Conservation (phyloP, 192 early-diverging fungal genomes). For the Coemansia asiatica region DNA sequence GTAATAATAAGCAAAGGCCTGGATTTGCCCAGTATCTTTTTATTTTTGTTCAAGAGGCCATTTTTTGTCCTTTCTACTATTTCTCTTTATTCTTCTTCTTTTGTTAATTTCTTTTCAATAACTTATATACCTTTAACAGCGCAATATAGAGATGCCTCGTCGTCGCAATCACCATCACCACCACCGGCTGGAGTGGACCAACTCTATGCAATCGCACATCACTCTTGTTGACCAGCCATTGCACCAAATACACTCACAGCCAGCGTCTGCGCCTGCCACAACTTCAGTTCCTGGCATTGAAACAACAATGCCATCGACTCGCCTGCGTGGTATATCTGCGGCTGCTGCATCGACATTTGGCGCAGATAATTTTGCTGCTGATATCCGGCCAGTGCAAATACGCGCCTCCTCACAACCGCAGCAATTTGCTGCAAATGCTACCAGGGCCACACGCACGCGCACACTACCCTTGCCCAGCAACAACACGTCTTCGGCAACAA, state of each 20-base stretch:
- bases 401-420: not conserved
- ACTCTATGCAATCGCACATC: conserved; percentile 38
- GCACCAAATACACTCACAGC: not conserved
- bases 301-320: not conserved
- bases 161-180: conserved; percentile 23
- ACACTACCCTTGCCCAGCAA: not conserved
- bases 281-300: not conserved
- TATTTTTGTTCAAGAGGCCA: not conserved
- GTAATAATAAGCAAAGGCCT: not conserved
- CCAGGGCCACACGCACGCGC: conserved; percentile 4
- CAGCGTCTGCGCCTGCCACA: not conserved
- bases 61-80: not conserved
- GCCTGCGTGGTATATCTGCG: not conserved
- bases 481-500: not conserved
- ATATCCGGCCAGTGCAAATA: conserved; percentile 1
- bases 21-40: too few relatives aligned
- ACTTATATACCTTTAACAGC: not conserved
- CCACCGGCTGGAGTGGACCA: conserved; percentile 41
- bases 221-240: conserved; percentile 37
- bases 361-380: conserved; percentile 7
- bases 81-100: not conserved
- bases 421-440: not conserved
- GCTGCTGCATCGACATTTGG: not conserved
- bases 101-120: not conserved
- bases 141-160: conserved; percentile 24